These are phyloP conservation scores for Mucor plumbeus DNA, from an alignment of 371 early-diverging fungal genomes.

Conservation along the genomic window DNA sequence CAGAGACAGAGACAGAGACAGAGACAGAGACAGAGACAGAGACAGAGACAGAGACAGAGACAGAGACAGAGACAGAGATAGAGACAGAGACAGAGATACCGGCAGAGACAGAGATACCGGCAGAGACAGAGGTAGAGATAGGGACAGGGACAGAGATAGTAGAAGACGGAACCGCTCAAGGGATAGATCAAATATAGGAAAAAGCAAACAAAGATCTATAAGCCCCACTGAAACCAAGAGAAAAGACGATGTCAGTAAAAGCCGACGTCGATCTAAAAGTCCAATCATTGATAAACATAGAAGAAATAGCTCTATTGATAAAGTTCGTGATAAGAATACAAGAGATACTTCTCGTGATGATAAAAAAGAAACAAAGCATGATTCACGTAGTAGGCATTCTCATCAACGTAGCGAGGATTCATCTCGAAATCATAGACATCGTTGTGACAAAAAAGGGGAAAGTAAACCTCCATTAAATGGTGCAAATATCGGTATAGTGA, in stretches of 20 bases:
- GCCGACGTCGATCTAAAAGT: conserved; percentile 4
- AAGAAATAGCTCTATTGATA: background rate
- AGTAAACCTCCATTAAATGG: background rate
- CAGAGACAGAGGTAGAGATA: background rate
- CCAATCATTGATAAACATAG: conserved; percentile 2
- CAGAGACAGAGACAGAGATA: background rate
- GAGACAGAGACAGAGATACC: background rate
- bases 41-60: background rate
- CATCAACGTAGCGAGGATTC: background rate
- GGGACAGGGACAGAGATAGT: background rate
- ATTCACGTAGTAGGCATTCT: background rate
- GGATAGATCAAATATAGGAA: background rate
- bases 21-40: conserved; percentile 5
- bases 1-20: background rate
- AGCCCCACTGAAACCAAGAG: conserved; percentile 12
- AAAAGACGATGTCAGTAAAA: conserved; percentile 6
- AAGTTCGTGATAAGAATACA: background rate
- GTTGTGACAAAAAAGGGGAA: background rate
- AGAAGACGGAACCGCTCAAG: background rate
- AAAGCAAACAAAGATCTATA: background rate
- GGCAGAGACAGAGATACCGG: background rate
- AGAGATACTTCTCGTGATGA: background rate
- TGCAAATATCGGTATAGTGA: background rate
- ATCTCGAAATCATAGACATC: background rate
- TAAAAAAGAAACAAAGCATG: background rate